Evolutionary conservation across 1,139 yeast species (phyloP), one percentile per base, ranked within the genome.

Genomic region (Taphrina betulina): DNA sequence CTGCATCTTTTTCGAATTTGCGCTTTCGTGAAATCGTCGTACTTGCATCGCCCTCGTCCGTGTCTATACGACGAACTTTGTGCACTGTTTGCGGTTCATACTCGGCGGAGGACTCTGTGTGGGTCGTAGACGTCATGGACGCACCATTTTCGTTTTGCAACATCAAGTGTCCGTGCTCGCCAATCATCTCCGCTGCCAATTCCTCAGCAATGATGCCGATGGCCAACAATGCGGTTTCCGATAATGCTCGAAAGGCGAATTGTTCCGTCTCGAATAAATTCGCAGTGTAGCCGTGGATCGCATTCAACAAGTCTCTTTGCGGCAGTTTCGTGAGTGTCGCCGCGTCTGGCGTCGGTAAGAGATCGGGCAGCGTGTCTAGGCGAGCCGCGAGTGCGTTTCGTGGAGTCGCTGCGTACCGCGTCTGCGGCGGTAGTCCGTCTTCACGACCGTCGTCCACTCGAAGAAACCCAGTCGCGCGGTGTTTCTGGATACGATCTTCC

Each of bases 121-220:
- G n/a, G n/a, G n/a, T n/a, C n/a, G n/a, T n/a, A n/a, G n/a, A n/a
- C n/a, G n/a, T n/a, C n/a, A n/a, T n/a, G n/a, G n/a, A n/a, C n/a
- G n/a, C n/a, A n/a, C n/a, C n/a, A 42, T n/a, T 10, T 42, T 29
- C 7, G 22, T 33, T 23, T 44, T 44, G n/a, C 4, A 41, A 22
- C 46, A 43, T 5, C 5, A 43, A 29, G 22, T 40, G 41, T 14
- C 54, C 54, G 2, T 50, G 33, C 19, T 40, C 22, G 8, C 44
- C 54, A 19, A 50, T 50, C 19, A 33, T 26, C 8, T 50, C 54
- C 17, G 19, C 40, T 5, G 34, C 37, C 19, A 42, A 28, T 10
- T 31, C 34, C 26, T 22, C 46, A 16, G 34, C 43, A 20, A 50
- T 40, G 48, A 43, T n/a, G 26, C 48, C 48, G 29, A 43, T 29